Evolutionary conservation across 2,329 filamentous ascomycete species (phyloP).

Genomic region (Macrophomina tecta): DNA sequence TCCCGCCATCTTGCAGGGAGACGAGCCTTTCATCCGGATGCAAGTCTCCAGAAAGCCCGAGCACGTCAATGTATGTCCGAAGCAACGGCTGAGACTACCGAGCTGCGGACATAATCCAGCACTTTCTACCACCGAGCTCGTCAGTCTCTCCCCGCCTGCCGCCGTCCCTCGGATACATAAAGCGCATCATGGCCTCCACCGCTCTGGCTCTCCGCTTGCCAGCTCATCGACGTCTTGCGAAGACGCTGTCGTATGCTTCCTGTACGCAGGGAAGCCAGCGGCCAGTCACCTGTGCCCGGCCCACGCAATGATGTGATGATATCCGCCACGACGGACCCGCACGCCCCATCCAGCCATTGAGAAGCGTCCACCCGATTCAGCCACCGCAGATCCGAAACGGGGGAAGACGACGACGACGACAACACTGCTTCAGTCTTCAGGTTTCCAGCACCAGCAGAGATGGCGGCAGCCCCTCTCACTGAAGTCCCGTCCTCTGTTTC

Average conservation of each 20-base stretch:
- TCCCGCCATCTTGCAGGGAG: no score
- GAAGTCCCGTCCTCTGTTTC: no score
- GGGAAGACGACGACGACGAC: neutral
- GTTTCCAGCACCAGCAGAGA: no score
- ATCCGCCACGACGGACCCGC: neutral
- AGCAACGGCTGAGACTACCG: no score
- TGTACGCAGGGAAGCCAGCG: neutral
- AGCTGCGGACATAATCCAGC: no score
- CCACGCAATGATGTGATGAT: neutral
- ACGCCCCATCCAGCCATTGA: neutral
- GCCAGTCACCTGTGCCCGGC: neutral
- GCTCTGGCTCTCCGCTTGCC: neutral
- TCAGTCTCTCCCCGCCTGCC: no score
- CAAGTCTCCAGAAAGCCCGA: no score
- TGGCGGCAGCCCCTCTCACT: no score
- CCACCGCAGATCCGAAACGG: neutral
- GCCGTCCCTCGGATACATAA: no score
- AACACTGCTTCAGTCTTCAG: neutral
- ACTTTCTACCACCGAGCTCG: no score
- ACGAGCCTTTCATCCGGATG: no score
- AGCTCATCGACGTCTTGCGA: neutral
- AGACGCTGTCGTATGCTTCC: neutral
- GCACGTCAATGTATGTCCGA: no score
- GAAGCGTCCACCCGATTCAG: neutral
- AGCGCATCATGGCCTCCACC: neutral